A percentile compares a stretch with the other conserved stretches of the same genome.
phyloP scores from a whole-genome alignment of 2,329 filamentous ascomycete species.

The Diaporthe citrichinensis region DNA sequence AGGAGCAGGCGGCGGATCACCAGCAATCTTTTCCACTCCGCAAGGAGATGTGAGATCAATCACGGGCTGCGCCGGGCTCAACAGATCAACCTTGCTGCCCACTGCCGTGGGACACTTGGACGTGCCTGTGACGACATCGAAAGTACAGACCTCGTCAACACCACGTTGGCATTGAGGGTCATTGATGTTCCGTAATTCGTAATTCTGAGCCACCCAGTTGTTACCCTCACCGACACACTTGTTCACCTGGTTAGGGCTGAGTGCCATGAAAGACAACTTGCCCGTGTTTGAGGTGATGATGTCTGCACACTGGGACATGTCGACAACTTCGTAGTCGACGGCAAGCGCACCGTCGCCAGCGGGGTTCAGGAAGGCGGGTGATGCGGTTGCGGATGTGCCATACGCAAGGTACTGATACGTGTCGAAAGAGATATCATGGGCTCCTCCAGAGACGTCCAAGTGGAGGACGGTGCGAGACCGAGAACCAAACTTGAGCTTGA shows the following conservation, averaged over 20 bases:
- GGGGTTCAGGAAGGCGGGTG: conserved; percentile 51
- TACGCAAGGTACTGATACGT: conserved; percentile 72
- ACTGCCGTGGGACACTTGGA: conserved; percentile 9
- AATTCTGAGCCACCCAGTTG: conserved; percentile 68
- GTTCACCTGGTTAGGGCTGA: conserved; percentile 68
- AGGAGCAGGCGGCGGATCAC: not conserved
- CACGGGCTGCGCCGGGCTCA: conserved; percentile 26
- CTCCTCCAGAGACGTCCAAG: conserved; percentile 69
- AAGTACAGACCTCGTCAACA: conserved; percentile 64
- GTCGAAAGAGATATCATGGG: conserved; percentile 73
- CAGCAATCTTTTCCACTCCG: not conserved
- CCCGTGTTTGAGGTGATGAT: conserved; percentile 63
- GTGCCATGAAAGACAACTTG: conserved; percentile 68
- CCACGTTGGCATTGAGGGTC: conserved; percentile 66
- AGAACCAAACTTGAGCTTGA: conserved; percentile 62
- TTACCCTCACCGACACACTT: conserved; percentile 60
- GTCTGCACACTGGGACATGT: conserved; percentile 62
- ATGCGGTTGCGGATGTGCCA: conserved; percentile 60
- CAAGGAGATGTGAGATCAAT: conserved; percentile 19
- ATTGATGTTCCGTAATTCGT: conserved; percentile 67
- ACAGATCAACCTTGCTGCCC: not conserved
- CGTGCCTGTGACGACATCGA: conserved; percentile 43
- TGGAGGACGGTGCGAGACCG: conserved; percentile 70
- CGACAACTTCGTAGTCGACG: conserved; percentile 63
- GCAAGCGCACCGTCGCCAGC: conserved; percentile 63